Base-by-base conservation (phyloP, 495 filamentous ascomycete species). In the Podospora fimiseda region DNA sequence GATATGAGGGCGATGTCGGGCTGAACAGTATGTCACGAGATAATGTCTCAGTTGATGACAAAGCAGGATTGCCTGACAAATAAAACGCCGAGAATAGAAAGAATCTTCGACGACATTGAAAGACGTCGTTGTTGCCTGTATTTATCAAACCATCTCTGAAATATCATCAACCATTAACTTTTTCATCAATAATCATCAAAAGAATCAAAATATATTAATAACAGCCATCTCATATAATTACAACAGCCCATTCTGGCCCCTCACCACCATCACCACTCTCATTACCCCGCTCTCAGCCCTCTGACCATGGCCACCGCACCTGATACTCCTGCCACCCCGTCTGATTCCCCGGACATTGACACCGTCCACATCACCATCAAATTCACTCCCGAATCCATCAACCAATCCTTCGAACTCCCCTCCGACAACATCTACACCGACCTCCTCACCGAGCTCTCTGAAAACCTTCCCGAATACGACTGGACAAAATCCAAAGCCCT, bases 401-500 rank as follows among this genome's bases (percentile, higher is more conserved):
- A 20, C 16, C 56, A 61, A 44, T 43, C 41, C 16, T 63, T 60
- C n/a, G 60, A 20, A 33, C 6, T 58, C 66, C 51, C 36, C 43
- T n/a, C 8, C 30, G 2, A 30, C 42, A 24, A 56, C 22, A 55
- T 45, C 19, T 55, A 66, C 23, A 27, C 48, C 20, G 36, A 66
- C 22, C 44, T 68, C 21, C 19, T 68, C 44, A 15, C 48, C 4
- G 30, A 48, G 5, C 50, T 56, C 38, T 30, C 51, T 14, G 14
- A 42, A 15, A 41, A 48, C 6, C 64, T 56, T 50, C 60, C 62
- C 21, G 57, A 53, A 3, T 69, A 65, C 56, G 60, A 67, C 59
- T 69, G 64, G 64, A 16, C 55, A 9, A 57, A 58, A 27, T 48
- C 51, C 58, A 65, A 70, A 58, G 59, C 57, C 48, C 63, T 69